Conservation (phyloP, 2,329 filamentous ascomycete species). For the Aspergillus versicolor region DNA sequence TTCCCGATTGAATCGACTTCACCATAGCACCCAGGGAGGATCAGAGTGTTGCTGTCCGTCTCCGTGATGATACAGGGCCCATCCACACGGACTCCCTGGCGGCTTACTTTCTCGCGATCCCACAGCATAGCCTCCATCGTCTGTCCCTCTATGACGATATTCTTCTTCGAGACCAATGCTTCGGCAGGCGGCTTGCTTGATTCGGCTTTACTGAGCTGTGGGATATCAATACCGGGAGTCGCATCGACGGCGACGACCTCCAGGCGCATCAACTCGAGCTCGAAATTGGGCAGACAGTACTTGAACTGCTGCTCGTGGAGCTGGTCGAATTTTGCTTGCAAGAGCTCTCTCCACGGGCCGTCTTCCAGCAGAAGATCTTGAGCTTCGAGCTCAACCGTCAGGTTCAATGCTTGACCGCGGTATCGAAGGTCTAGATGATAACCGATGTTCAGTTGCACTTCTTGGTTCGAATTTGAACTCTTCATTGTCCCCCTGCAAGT, state of each 20-base stretch:
- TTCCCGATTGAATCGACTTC: slow-evolving; percentile 51
- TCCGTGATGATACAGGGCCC: slow-evolving; percentile 52
- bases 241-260: slow-evolving; percentile 46
- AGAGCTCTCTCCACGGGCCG: slow-evolving; percentile 26
- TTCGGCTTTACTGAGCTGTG: slow-evolving; percentile 30
- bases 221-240: slow-evolving; percentile 43
- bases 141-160: slow-evolving; percentile 43
- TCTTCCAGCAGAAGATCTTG: slow-evolving; percentile 35
- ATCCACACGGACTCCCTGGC: slow-evolving; percentile 39
- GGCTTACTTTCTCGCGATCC: slow-evolving; percentile 44
- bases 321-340: slow-evolving; percentile 43
- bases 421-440: slow-evolving; percentile 51
- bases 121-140: slow-evolving; percentile 45
- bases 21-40: slow-evolving; percentile 48
- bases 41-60: slow-evolving; percentile 54
- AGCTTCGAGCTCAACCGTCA: slow-evolving; percentile 36
- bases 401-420: slow-evolving; percentile 46
- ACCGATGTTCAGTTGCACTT: slow-evolving; percentile 23
- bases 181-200: slow-evolving; percentile 30
- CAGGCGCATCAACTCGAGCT: slow-evolving; percentile 51
- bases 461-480: background rate
- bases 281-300: slow-evolving; percentile 44
- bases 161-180: slow-evolving; percentile 40
- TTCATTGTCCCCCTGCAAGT: slow-evolving; percentile 24
- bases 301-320: slow-evolving; percentile 49